These are phyloP conservation scores for Carex parvula DNA, from an alignment of 176 grass and related monocot genomes.

Conservation along the genomic window DNA sequence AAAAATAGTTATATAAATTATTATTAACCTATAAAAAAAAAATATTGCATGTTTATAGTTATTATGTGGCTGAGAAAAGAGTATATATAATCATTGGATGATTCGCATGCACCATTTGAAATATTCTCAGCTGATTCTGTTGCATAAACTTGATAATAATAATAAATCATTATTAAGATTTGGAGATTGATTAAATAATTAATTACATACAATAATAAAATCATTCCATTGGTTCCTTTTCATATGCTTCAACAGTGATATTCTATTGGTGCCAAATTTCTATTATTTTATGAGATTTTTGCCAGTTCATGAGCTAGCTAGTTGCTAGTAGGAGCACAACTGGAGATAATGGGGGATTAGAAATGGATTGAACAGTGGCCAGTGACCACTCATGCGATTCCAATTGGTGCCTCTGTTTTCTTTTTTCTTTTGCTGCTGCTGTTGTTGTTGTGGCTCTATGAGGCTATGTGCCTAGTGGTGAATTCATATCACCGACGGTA, in stretches of 20 bases:
- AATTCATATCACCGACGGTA: too few species aligned
- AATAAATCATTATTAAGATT: neutral
- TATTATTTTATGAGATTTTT: constrained; percentile 14
- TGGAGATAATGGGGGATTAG: neutral
- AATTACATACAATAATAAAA: neutral
- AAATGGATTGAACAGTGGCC: constrained; percentile 9
- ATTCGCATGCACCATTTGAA: constrained; percentile 14
- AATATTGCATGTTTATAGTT: neutral
- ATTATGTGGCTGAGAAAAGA: neutral
- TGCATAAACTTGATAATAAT: neutral
- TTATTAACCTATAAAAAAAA: neutral
- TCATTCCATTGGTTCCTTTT: neutral
- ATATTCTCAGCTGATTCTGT: neutral
- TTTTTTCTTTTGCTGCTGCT: neutral
- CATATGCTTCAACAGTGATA: constrained; percentile 15
- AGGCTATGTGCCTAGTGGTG: neutral
- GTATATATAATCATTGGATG: constrained; percentile 1
- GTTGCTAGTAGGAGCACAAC: constrained; percentile 2
- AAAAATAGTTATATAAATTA: neutral
- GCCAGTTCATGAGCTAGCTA: constrained; percentile 8
- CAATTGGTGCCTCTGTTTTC: neutral
- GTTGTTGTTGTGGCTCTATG: neutral
- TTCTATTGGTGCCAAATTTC: neutral
- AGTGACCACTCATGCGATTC: constrained; percentile 1
- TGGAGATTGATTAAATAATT: neutral